Evolutionary conservation across 1,284 basidiomycete genomes (phyloP).

Genomic region (Malassezia arunalokei): DNA sequence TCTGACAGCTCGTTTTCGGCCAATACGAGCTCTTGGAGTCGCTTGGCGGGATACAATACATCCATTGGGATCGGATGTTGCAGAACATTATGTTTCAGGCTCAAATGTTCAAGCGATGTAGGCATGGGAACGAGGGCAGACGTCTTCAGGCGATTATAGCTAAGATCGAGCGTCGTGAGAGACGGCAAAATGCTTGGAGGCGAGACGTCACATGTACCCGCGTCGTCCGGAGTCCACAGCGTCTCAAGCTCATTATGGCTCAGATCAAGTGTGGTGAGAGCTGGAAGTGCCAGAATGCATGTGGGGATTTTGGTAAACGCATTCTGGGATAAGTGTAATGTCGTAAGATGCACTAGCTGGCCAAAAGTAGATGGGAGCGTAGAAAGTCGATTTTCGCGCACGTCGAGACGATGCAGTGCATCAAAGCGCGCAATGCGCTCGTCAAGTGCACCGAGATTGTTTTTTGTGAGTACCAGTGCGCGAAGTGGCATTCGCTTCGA

Average conservation of each 20-base stretch:
- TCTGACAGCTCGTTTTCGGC: constrained; percentile 32
- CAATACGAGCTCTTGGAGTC: constrained; percentile 26
- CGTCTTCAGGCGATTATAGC: constrained; percentile 28
- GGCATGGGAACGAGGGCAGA: constrained; percentile 24
- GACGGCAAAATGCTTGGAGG: constrained; percentile 17
- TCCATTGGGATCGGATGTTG: constrained; percentile 25
- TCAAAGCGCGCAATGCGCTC: constrained; percentile 26
- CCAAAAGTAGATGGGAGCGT: constrained; percentile 21
- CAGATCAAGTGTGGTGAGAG: constrained; percentile 31
- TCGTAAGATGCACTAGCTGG: constrained; percentile 26
- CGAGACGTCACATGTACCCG: background rate
- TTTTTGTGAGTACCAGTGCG: constrained; percentile 25
- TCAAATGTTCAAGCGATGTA: constrained; percentile 19
- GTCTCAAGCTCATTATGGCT: constrained; percentile 30
- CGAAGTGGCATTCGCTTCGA: constrained; percentile 25
- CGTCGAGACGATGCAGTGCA: constrained; percentile 27
- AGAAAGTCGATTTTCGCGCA: constrained; percentile 31
- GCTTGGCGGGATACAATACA: constrained; percentile 10
- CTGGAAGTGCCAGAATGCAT: constrained; percentile 25
- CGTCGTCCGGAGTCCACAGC: constrained; percentile 25
- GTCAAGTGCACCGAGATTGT: constrained; percentile 22
- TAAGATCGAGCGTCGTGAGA: constrained; percentile 25
- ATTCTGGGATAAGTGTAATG: constrained; percentile 30
- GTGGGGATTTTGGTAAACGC: constrained; percentile 23
- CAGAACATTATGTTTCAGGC: constrained; percentile 29